A percentile compares a stretch with the other conserved stretches of the same genome.
phyloP scores from a whole-genome alignment of 352 stramenopile species.

The Phytophthora megakarya region DNA sequence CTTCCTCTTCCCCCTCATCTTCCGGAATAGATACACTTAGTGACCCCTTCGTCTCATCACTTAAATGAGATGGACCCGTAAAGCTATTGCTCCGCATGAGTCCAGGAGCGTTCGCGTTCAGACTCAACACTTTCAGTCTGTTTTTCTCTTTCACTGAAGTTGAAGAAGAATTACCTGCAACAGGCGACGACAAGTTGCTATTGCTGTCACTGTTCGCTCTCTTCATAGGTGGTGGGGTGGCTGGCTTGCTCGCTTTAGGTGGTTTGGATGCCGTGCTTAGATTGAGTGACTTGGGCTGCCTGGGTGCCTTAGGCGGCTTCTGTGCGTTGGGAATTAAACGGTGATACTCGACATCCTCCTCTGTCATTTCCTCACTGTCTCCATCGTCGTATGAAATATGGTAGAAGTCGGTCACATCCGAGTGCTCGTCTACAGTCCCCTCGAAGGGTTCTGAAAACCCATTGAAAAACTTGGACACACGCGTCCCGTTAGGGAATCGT shows the following conservation, averaged over 20 bases:
- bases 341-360: slow-evolving; percentile 63
- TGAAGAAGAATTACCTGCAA: slow-evolving; percentile 4
- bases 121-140: slow-evolving; percentile 40
- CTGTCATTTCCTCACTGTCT: slow-evolving; percentile 84
- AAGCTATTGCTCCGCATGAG: slow-evolving; percentile 24
- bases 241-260: slow-evolving; percentile 11
- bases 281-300: slow-evolving; percentile 25
- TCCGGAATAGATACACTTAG: slow-evolving; percentile 29
- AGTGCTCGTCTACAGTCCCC: slow-evolving; percentile 63
- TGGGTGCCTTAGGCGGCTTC: slow-evolving; percentile 18
- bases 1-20: slow-evolving; percentile 16
- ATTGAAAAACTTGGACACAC: slow-evolving; percentile 71
- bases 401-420: slow-evolving; percentile 61
- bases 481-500: slow-evolving; percentile 64
- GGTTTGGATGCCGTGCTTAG: slow-evolving; percentile 7
- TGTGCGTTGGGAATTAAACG: slow-evolving; percentile 30
- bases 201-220: slow-evolving; percentile 24
- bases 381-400: slow-evolving; percentile 81
- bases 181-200: slow-evolving; percentile 9
- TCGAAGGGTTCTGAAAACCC: slow-evolving; percentile 63
- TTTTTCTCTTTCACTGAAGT: slow-evolving; percentile 25
- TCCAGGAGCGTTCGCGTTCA: slow-evolving; percentile 52
- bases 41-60: slow-evolving; percentile 17
- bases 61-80: neutral
- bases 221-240: slow-evolving; percentile 14